phyloP scores from a whole-genome alignment of 345 rosid genomes.

The Citrus sinensis region DNA sequence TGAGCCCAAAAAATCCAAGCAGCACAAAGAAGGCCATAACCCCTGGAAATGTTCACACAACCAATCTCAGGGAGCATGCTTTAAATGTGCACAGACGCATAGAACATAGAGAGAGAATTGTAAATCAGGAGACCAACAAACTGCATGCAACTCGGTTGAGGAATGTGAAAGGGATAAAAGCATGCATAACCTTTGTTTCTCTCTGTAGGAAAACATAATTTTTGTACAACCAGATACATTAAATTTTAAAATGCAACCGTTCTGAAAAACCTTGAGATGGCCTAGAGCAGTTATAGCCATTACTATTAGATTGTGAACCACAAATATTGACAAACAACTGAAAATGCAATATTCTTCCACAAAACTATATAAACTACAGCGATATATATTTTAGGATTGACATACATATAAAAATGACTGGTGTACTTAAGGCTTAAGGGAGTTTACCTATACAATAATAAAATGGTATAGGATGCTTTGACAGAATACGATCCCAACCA shows the following conservation, averaged over 20 bases:
- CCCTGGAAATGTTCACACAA: constrained; percentile 38
- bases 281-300: not conserved
- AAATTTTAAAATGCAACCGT: not conserved
- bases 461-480: constrained; percentile 92
- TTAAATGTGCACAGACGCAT: not conserved
- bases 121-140: not conserved
- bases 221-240: not conserved
- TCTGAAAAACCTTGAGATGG: not conserved
- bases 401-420: not conserved
- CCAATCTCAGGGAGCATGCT: constrained; percentile 12
- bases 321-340: not conserved
- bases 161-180: not conserved
- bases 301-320: not conserved
- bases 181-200: not conserved
- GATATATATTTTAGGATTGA: not conserved
- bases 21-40: constrained; percentile 86
- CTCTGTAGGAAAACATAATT: not conserved
- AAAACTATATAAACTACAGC: not conserved
- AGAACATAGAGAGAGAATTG: not conserved
- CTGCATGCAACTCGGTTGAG: not conserved
- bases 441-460: constrained; percentile 83
- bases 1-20: constrained; percentile 83
- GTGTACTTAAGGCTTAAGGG: not conserved
- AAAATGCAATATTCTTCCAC: constrained; percentile 9
- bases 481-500: constrained; percentile 88